These are phyloP conservation scores for Pestalotiopsis sp. DNA, from an alignment of 2,329 filamentous ascomycete species.

Conservation along the genomic window DNA sequence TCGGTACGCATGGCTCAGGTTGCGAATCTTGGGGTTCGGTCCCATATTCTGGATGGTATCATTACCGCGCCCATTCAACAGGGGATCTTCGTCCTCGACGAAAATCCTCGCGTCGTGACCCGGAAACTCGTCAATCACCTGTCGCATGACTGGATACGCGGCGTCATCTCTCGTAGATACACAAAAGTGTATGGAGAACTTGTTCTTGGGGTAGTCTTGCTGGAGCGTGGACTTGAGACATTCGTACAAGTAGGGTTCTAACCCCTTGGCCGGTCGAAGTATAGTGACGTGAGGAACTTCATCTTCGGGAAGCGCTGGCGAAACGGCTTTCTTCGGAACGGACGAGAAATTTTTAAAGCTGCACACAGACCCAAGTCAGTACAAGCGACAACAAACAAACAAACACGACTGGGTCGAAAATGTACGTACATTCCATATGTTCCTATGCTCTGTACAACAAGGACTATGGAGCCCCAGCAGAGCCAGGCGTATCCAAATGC, in stretches of 20 bases:
- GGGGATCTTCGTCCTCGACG: constrained; percentile 80
- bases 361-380: constrained; percentile 13
- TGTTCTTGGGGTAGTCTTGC: constrained; percentile 78
- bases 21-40: constrained; percentile 97
- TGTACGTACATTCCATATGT: constrained; percentile 54
- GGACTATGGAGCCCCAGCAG: constrained; percentile 55
- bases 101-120: constrained; percentile 71
- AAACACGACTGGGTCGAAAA: not conserved
- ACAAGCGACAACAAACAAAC: not conserved
- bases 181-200: constrained; percentile 81
- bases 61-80: constrained; percentile 56
- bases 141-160: constrained; percentile 73
- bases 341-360: constrained; percentile 59
- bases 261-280: constrained; percentile 89
- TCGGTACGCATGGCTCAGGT: constrained; percentile 90
- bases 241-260: constrained; percentile 88
- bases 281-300: constrained; percentile 82
- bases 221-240: constrained; percentile 86
- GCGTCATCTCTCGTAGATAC: constrained; percentile 76
- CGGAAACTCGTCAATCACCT: constrained; percentile 74
- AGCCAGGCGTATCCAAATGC: constrained; percentile 50
- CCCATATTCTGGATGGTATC: constrained; percentile 67
- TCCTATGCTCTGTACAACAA: constrained; percentile 59
- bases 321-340: constrained; percentile 51
- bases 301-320: constrained; percentile 50